These are phyloP conservation scores for Zygoascus flipseniorum DNA, from an alignment of 805 yeast genomes.

Conservation along the genomic window DNA sequence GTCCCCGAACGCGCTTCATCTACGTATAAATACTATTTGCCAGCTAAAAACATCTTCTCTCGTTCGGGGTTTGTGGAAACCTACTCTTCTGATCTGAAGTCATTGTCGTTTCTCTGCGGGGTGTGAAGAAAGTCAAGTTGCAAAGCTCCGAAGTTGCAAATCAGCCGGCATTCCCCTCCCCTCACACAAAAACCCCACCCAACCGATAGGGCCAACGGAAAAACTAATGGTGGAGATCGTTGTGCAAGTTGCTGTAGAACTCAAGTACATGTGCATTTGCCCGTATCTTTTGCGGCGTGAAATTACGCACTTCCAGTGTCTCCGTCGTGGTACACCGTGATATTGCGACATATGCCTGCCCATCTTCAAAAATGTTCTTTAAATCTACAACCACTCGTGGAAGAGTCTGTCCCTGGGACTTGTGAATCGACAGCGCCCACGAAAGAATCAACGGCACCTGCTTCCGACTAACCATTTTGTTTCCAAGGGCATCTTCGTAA, in stretches of 20 bases:
- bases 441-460: slow-evolving; percentile 84
- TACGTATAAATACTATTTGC: too few relatives aligned
- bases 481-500: background rate
- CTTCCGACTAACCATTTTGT: slow-evolving; percentile 37
- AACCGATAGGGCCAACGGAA: background rate
- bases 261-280: slow-evolving; percentile 63
- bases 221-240: background rate
- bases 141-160: background rate
- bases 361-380: slow-evolving; percentile 69
- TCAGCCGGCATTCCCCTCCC: background rate
- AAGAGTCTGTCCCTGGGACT: slow-evolving; percentile 90
- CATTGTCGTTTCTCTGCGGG: background rate
- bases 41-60: too few relatives aligned
- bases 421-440: slow-evolving; percentile 94
- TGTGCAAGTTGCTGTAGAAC: slow-evolving; percentile 43
- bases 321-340: slow-evolving; percentile 80
- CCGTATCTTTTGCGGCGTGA: slow-evolving; percentile 50
- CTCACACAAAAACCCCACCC: background rate
- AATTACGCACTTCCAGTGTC: slow-evolving; percentile 75
- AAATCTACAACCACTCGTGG: slow-evolving; percentile 71
- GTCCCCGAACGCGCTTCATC: too few relatives aligned
- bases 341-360: slow-evolving; percentile 94
- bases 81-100: background rate
- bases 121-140: background rate
- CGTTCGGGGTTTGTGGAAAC: background rate